These are phyloP conservation scores for Wickerhamomyces bovis DNA, from an alignment of 805 yeast genomes.

Conservation along the genomic window DNA sequence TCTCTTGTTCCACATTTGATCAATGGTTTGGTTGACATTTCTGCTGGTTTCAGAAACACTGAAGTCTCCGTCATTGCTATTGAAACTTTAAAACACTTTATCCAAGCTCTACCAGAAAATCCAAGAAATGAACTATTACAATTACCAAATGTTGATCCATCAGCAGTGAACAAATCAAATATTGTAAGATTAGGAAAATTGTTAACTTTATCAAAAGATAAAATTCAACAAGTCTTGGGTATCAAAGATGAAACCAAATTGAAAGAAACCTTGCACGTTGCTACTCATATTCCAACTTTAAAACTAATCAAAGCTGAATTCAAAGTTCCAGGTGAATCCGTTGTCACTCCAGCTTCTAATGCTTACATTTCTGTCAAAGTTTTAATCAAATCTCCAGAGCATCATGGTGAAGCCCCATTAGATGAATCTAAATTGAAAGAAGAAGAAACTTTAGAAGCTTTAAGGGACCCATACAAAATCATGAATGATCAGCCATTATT, in stretches of 20 bases:
- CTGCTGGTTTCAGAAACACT: constrained; percentile 68
- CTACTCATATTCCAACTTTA: constrained; percentile 60
- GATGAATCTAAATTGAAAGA: constrained; percentile 38
- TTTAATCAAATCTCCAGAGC: constrained; percentile 65
- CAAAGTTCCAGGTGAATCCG: constrained; percentile 80
- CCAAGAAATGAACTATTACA: constrained; percentile 66
- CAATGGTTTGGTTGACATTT: constrained; percentile 71
- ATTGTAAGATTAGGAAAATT: constrained; percentile 65
- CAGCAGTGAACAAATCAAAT: constrained; percentile 34
- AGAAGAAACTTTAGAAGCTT: constrained; percentile 54
- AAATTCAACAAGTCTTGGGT: constrained; percentile 52
- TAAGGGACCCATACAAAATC: constrained; percentile 65
- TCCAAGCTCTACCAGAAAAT: constrained; percentile 65
- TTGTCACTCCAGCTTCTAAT: constrained; percentile 64
- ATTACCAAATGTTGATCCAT: constrained; percentile 63
- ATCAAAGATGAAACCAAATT: constrained; percentile 37
- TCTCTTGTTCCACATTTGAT: constrained; percentile 61
- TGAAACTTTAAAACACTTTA: constrained; percentile 62
- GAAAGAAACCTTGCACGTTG: constrained; percentile 46
- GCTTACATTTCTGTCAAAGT: constrained; percentile 75
- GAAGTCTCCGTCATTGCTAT: constrained; percentile 56
- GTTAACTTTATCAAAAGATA: constrained; percentile 50
- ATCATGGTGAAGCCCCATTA: constrained; percentile 36
- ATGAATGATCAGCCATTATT: constrained; percentile 65
- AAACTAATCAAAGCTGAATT: constrained; percentile 66